Conservation (phyloP, 495 filamentous ascomycete species). For the Neurospora hispaniola region DNA sequence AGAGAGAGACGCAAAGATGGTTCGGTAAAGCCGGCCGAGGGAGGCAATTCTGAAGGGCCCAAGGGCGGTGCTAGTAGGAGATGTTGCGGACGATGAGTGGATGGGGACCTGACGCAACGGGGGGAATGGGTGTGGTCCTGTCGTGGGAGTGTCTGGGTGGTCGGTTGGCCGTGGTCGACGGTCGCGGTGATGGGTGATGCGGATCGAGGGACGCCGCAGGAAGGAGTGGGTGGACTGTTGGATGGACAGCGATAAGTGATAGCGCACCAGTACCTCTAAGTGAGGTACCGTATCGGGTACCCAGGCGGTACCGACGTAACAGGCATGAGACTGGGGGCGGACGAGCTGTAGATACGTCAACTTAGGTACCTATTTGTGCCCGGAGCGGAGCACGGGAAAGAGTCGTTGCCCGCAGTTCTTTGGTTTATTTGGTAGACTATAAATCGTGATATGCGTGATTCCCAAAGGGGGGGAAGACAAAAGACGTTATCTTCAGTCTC, state of each 20-base stretch:
- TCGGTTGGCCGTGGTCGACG: not conserved
- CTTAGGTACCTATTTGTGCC: not conserved
- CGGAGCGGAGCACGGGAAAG: not conserved
- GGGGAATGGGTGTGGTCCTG: conserved; percentile 11
- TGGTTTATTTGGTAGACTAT: not conserved
- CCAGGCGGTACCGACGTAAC: not conserved
- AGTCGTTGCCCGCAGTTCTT: not conserved
- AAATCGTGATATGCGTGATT: not conserved
- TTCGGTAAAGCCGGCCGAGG: not conserved
- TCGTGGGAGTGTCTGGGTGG: conserved; percentile 2
- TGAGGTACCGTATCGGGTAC: not conserved
- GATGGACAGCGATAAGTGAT: not conserved
- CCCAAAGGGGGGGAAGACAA: not conserved
- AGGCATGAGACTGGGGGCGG: not conserved
- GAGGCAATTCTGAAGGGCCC: not conserved
- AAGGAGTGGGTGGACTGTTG: not conserved
- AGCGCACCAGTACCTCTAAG: not conserved
- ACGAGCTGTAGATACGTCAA: no score
- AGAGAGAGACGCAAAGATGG: conserved; percentile 4
- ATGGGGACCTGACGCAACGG: conserved; percentile 9
- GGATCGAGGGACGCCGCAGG: conserved; percentile 3
- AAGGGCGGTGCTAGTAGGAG: not conserved
- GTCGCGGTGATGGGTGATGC: conserved; percentile 4
- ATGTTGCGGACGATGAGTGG: conserved; percentile 3
- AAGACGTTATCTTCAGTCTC: not conserved